Conservation (phyloP, 306 rosid species). For the Mucuna pruriens region DNA sequence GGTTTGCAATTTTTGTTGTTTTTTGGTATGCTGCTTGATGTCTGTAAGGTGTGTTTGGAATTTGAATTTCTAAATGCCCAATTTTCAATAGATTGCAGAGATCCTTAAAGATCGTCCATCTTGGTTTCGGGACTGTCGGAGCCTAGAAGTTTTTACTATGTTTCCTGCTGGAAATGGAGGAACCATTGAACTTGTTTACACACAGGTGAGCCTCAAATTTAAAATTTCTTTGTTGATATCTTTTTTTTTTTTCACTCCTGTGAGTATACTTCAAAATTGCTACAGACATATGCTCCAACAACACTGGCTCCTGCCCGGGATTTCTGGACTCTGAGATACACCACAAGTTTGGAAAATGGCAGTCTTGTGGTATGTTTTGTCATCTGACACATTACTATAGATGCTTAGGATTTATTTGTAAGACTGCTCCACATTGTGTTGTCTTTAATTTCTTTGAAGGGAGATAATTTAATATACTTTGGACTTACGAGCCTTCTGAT, state of each 20-base stretch:
- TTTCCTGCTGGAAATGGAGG: conserved; percentile 96
- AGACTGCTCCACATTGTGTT: not conserved
- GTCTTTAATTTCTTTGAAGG: not conserved
- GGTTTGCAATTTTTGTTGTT: not conserved
- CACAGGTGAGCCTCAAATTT: conserved; percentile 63
- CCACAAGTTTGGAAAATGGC: conserved; percentile 80
- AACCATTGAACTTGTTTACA: conserved; percentile 88
- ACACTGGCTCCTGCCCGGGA: conserved; percentile 98
- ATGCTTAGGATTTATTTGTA: not conserved
- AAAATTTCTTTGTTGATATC: not conserved
- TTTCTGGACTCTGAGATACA: conserved; percentile 98
- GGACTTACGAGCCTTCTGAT: conserved; percentile 20
- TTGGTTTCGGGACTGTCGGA: conserved; percentile 99
- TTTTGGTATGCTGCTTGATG: conserved; percentile 11
- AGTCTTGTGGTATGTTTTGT: conserved; percentile 72
- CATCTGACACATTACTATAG: not conserved
- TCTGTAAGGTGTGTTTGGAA: not conserved
- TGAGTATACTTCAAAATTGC: conserved; percentile 19
- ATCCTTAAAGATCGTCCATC: conserved; percentile 98
- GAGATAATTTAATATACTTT: not conserved
- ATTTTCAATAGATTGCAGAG: conserved; percentile 81
- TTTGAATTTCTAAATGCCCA: conserved; percentile 11
- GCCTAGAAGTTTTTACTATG: conserved; percentile 91
- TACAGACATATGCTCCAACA: conserved; percentile 90
- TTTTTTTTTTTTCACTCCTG: not conserved